Evolutionary conservation across 2,329 filamentous ascomycete genomes (phyloP).

Genomic region (Chaetomiaceae sp.): DNA sequence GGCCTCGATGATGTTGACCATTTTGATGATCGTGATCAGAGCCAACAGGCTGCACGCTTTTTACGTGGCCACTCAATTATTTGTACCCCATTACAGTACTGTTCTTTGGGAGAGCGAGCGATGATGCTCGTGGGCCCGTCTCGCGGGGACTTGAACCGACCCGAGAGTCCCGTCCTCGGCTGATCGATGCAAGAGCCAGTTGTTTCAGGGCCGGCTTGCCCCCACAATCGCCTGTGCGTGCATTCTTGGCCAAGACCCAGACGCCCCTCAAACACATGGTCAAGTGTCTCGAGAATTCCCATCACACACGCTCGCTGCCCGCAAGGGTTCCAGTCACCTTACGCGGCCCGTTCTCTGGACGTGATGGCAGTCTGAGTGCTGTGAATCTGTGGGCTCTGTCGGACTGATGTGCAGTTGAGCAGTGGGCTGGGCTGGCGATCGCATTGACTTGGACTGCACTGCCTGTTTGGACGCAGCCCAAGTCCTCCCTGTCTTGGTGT

Average conservation of each 20-base stretch:
- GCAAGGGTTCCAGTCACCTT: too few species aligned
- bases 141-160: too few species aligned
- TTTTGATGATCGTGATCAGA: neutral
- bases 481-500: constrained; percentile 4
- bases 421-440: constrained; percentile 11
- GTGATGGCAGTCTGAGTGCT: neutral
- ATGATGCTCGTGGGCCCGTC: too few species aligned
- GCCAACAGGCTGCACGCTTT: too few species aligned
- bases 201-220: constrained; percentile 15
- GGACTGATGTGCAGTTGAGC: constrained; percentile 19
- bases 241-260: neutral
- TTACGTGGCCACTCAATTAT: too few species aligned
- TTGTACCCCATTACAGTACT: too few species aligned
- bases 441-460: too few species aligned
- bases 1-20: neutral
- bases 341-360: constrained; percentile 1
- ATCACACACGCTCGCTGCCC: neutral
- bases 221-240: neutral
- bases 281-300: neutral
- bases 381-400: neutral
- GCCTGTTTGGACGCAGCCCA: neutral
- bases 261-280: neutral
- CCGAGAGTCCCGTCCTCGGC: neutral
- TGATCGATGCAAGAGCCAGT: neutral
- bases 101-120: too few species aligned